Conservation (phyloP, 768 basidiomycete species). For the Hericium coralloides region DNA sequence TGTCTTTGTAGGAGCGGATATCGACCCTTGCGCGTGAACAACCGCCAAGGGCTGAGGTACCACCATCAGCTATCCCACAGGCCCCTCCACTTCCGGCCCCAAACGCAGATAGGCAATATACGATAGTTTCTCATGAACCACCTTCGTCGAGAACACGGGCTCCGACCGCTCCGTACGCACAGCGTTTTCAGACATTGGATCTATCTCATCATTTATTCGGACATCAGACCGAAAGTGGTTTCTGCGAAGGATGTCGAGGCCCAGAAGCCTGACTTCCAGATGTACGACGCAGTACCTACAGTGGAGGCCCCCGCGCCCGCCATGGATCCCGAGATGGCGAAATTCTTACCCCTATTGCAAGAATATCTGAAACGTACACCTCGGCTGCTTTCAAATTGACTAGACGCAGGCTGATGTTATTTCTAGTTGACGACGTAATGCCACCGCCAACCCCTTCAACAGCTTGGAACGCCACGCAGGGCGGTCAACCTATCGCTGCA, state of each 20-base stretch:
- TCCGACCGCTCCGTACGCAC: conserved; percentile 20
- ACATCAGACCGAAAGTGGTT: conserved; percentile 45
- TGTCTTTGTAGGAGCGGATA: conserved; percentile 16
- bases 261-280: conserved; percentile 37
- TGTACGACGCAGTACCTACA: conserved; percentile 58
- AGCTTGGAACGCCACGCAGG: conserved; percentile 4
- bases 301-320: conserved; percentile 4
- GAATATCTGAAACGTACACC: conserved; percentile 58
- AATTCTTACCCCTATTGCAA: conserved; percentile 68
- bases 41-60: not conserved
- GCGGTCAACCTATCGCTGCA: not conserved
- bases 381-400: conserved; percentile 13
- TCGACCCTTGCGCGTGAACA: conserved; percentile 17
- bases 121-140: conserved; percentile 5
- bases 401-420: not conserved
- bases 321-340: conserved; percentile 59
- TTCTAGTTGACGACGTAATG: conserved; percentile 24
- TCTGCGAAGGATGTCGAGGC: conserved; percentile 39
- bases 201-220: not conserved
- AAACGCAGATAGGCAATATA: conserved; percentile 14
- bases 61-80: not conserved
- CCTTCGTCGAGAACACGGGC: not conserved
- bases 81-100: not conserved
- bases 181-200: not conserved
- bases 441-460: conserved; percentile 10